Conservation (phyloP, 1,284 basidiomycete genomes). For the Porogramme epimiltina region DNA sequence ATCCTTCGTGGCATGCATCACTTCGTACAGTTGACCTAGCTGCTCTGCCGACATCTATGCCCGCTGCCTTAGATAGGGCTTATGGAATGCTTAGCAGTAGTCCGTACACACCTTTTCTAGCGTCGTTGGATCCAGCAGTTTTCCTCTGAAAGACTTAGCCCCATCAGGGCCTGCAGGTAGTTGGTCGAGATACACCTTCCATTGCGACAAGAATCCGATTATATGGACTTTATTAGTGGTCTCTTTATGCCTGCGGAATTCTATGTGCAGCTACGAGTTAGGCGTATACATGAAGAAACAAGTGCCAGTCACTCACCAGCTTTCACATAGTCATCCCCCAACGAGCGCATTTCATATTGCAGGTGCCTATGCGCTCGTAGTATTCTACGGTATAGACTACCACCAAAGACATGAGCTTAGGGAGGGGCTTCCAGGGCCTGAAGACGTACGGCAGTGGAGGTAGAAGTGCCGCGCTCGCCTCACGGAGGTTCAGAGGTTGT, state of each 20-base stretch:
- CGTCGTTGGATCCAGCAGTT: conserved; percentile 71
- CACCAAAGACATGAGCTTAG: not conserved
- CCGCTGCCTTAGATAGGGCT: not conserved
- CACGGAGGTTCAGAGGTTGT: conserved; percentile 62
- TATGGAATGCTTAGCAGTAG: not conserved
- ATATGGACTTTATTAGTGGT: conserved; percentile 86
- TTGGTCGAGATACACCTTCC: conserved; percentile 88
- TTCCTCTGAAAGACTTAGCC: conserved; percentile 58
- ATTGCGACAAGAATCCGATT: conserved; percentile 91
- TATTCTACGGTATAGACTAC: conserved; percentile 79
- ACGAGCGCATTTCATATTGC: conserved; percentile 78
- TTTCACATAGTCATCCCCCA: conserved; percentile 90
- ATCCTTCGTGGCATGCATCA: conserved; percentile 88
- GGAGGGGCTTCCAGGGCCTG: no score
- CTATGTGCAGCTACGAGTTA: conserved; percentile 38
- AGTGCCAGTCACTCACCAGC: conserved; percentile 51
- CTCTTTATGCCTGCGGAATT: conserved; percentile 82
- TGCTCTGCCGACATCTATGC: conserved; percentile 87
- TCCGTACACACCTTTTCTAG: conserved; percentile 76
- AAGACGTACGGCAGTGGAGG: conserved; percentile 83
- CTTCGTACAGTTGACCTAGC: conserved; percentile 87
- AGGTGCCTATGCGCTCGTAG: conserved; percentile 79
- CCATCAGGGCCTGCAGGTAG: conserved; percentile 48
- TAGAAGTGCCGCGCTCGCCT: conserved; percentile 72
- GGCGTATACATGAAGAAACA: no score